Conservation (phyloP, 805 yeast genomes). For the Candida ficus region DNA sequence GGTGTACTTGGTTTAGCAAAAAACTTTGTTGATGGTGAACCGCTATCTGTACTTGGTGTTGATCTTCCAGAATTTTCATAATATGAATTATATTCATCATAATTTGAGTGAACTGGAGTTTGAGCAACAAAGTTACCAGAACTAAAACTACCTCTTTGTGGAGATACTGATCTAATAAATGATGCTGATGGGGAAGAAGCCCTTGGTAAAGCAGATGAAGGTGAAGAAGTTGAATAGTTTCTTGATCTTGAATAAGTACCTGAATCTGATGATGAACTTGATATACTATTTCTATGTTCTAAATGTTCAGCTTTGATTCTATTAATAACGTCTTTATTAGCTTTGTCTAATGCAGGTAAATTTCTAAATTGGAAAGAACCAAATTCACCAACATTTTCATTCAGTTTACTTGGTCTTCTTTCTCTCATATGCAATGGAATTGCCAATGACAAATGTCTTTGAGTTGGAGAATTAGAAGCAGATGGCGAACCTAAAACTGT, state of each 20-base stretch:
- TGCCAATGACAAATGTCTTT: slow-evolving; percentile 38
- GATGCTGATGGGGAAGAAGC: slow-evolving; percentile 39
- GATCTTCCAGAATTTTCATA: slow-evolving; percentile 28
- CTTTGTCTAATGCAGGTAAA: slow-evolving; percentile 83
- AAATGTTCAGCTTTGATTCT: slow-evolving; percentile 79
- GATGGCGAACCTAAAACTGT: slow-evolving; percentile 26
- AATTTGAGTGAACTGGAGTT: slow-evolving; percentile 18
- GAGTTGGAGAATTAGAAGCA: slow-evolving; percentile 28
- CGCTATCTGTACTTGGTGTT: slow-evolving; percentile 29
- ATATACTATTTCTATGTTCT: slow-evolving; percentile 33
- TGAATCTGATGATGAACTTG: slow-evolving; percentile 33
- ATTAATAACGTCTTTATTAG: slow-evolving; percentile 88
- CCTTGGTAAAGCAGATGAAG: slow-evolving; percentile 36
- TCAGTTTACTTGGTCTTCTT: slow-evolving; percentile 65
- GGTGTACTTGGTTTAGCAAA: slow-evolving; percentile 22
- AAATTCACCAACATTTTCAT: slow-evolving; percentile 64
- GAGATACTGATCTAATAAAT: slow-evolving; percentile 29
- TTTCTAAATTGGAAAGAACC: slow-evolving; percentile 92
- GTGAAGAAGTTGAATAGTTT: slow-evolving; percentile 26
- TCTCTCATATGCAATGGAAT: slow-evolving; percentile 59
- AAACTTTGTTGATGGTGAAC: slow-evolving; percentile 20
- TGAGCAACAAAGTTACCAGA: slow-evolving; percentile 12
- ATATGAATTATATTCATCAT: slow-evolving; percentile 25
- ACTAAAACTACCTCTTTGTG: slow-evolving; percentile 23
- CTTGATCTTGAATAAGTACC: slow-evolving; percentile 21